A percentile compares a stretch with the other conserved stretches of the same genome.
Evolutionary conservation across 2,329 filamentous ascomycete species (phyloP).

Genomic region (Microdochium paspali): DNA sequence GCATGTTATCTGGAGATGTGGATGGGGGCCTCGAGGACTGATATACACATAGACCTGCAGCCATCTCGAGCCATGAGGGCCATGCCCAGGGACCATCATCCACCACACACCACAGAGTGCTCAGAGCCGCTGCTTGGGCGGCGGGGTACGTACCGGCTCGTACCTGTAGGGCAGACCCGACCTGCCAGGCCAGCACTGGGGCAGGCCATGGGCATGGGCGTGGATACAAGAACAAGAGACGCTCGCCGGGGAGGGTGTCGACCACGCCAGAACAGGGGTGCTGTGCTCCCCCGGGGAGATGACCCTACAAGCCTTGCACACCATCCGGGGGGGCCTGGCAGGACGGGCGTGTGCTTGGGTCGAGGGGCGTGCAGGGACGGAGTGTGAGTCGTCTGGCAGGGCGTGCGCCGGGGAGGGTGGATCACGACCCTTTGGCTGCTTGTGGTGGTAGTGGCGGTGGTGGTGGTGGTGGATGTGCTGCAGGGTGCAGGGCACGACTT

Average conservation of each 20-base stretch:
- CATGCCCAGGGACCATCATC: neutral
- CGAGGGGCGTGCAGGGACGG: neutral
- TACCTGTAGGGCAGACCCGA: neutral
- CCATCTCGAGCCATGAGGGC: too few species aligned
- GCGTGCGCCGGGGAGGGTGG: neutral
- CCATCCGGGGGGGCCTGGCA: neutral
- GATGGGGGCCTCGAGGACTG: constrained; percentile 8
- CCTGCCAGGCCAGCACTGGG: neutral
- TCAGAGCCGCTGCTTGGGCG: neutral
- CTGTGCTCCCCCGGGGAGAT: neutral
- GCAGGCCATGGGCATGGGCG: neutral
- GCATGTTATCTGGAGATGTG: constrained; percentile 1
- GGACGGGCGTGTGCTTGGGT: neutral
- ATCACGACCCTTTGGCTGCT: neutral
- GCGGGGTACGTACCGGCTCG: neutral
- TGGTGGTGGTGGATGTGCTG: neutral
- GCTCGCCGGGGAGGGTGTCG: neutral
- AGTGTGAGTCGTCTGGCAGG: neutral
- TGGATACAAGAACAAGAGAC: neutral
- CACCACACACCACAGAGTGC: neutral
- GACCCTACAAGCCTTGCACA: neutral
- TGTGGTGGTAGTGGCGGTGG: too few species aligned
- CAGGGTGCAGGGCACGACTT: neutral
- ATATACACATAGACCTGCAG: constrained; percentile 7
- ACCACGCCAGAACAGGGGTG: neutral